phyloP scores from a whole-genome alignment of 1,284 basidiomycete species.

The Tilletia setariae region DNA sequence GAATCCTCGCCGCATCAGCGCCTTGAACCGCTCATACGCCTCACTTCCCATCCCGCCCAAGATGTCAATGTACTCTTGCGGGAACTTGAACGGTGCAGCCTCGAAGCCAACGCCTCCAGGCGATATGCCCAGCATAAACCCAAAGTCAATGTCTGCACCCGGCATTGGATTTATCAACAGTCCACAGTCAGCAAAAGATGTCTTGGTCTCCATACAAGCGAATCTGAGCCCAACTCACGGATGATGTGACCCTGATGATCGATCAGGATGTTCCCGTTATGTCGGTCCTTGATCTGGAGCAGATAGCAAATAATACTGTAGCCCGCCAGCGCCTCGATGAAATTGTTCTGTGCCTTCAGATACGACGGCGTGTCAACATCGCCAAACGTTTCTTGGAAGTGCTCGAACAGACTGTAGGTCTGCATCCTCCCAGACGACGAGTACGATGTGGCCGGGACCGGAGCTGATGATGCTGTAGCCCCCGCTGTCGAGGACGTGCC shows the following conservation, averaged over 20 bases:
- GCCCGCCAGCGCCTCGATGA: slow-evolving; percentile 83
- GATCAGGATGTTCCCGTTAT: slow-evolving; percentile 96
- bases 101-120: slow-evolving; percentile 95
- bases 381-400: slow-evolving; percentile 48
- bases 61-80: slow-evolving; percentile 93
- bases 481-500: background rate
- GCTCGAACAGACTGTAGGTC: slow-evolving; percentile 47
- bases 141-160: slow-evolving; percentile 82
- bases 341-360: slow-evolving; percentile 67
- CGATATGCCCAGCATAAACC: slow-evolving; percentile 86
- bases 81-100: slow-evolving; percentile 95
- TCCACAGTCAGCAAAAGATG: no score
- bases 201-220: no score
- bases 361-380: slow-evolving; percentile 38
- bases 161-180: background rate
- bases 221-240: slow-evolving; percentile 54
- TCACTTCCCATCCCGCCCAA: slow-evolving; percentile 79
- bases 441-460: slow-evolving; percentile 10
- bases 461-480: background rate
- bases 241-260: slow-evolving; percentile 90
- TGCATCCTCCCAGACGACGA: slow-evolving; percentile 19
- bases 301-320: slow-evolving; percentile 94
- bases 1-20: slow-evolving; percentile 87
- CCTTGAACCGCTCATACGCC: slow-evolving; percentile 78
- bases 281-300: slow-evolving; percentile 96